Evolutionary conservation across 305 asterid genomes (phyloP), one percentile per base, ranked within the genome.

Genomic region (Ajuga reptans): DNA sequence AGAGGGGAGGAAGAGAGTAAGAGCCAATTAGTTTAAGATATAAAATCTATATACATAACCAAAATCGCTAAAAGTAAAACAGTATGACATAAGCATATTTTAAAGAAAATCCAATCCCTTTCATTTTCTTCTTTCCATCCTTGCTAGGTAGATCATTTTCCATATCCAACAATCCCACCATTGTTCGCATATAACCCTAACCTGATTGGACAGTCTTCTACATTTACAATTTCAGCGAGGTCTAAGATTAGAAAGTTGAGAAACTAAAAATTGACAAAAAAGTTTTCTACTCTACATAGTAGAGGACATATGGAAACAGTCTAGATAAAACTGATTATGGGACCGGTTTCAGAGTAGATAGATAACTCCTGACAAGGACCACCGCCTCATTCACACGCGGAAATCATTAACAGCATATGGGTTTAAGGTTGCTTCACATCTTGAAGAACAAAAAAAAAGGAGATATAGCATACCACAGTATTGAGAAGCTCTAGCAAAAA

Each of bases 401-500:
- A 54, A n/a, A n/a, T 42, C 42, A 17, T 12, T 64, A n/a, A 39
- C 17, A 31, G 3, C 52, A 43, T 49, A 34, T 15, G 54, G 33
- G 16, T 56, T 16, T 53, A 42, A 31, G 3, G 47, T 51, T 57
- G 59, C 69, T 31, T 6, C 15, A 65, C 6, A 60, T 56, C 29
- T 36, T 53, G 49, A 72, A 75, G 27, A 21, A 21, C 27, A 21
- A 21, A 21, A 21, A 21, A 21, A 21, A 21, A 21, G 27, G 27
- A 34, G 18, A 66, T n/a, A 34, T 12, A 42, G 3, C 77, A 68
- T 85, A 90, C 91, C 89, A 79, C 96, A 36, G 75, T 80, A 75
- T 84, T 73, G 62, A 93, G 91, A 76, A 93, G 96, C 75, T 89
- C 99, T 33, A 85, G 84, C 86, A 93, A 74, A 81, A 93, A 93